Evolutionary conservation across 257 asterid species (phyloP).

Genomic region (Rhazya stricta): DNA sequence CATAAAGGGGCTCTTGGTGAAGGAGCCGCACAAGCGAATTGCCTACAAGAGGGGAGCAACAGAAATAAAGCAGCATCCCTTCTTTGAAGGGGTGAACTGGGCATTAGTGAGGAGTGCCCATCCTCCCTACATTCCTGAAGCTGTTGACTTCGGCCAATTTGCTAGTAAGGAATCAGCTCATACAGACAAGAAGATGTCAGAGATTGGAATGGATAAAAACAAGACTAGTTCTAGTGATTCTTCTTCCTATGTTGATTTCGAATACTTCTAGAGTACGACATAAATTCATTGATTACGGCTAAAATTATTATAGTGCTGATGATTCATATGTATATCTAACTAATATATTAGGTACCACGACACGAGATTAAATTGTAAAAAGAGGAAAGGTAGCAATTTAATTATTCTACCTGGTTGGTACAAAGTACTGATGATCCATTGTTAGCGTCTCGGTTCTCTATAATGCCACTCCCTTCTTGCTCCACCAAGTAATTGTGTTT

Average conservation of each 20-base stretch:
- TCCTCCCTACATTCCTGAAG: constrained; percentile 36
- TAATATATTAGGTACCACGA: neutral
- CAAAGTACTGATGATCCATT: too few relatives aligned
- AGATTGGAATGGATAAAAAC: constrained; percentile 20
- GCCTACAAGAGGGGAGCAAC: constrained; percentile 46
- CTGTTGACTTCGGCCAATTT: constrained; percentile 28
- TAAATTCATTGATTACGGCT: too few relatives aligned
- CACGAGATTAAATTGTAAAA: neutral
- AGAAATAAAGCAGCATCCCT: constrained; percentile 39
- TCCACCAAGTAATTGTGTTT: too few relatives aligned
- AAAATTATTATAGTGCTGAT: too few relatives aligned
- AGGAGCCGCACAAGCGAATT: constrained; percentile 39
- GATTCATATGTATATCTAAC: too few relatives aligned
- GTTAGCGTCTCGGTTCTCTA: too few relatives aligned
- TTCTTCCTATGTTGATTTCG: constrained; percentile 33
- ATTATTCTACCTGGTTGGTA: too few relatives aligned
- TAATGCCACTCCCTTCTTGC: too few relatives aligned
- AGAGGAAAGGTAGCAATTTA: neutral
- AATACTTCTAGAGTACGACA: constrained; percentile 43
- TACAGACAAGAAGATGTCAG: constrained; percentile 34
- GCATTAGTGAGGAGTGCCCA: constrained; percentile 33
- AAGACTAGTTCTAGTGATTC: constrained; percentile 21
- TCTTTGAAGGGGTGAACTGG: constrained; percentile 44
- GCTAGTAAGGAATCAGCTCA: constrained; percentile 20
- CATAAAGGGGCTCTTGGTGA: constrained; percentile 35